Evolutionary conservation across 2,329 filamentous ascomycete species (phyloP), one percentile per base, ranked within the genome.

Genomic region (Exophiala sideris): DNA sequence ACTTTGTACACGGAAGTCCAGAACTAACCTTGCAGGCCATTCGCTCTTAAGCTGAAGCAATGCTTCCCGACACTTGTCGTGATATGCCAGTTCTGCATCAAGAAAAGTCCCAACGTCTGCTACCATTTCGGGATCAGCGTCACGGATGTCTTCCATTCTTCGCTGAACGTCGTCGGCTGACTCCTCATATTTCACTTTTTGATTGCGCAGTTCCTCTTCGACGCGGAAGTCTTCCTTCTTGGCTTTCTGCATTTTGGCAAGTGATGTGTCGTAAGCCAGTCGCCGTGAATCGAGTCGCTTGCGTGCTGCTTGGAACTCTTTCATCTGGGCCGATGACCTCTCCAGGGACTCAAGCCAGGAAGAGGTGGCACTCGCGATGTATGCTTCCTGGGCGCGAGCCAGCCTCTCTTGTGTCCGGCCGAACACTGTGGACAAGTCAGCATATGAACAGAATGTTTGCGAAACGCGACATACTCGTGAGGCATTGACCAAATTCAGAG

Each of bases 181-280:
- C 75, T 97, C 94, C 68, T 97, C 94, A 67, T 96, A 97, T 73
- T 97, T 97, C 65, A 89, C 88, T 71, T 95, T 95, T 70, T 94
- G 89, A 24, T 85, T 82, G 52, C 92, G 87, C 50, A 96, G 81
- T 71, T 97, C 92, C 68, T 97, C 92, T 71, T 97, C 94, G 52
- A 94, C 80, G 58, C 90, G 82, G 75, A 94, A 95, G 69, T 97
- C 92, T 66, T 97, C 92, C 66, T 87, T 90, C 76, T 95, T 95
- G 20, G 87, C 85, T 72, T 96, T 96, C 67, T 95, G 86, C 83
- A 96, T 85, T 77, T 96, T 96, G 60, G 84, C 83, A 45, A 90
- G 84, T 58, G 88, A 91, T 33, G 92, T 87, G 69, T 97, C 92
- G 70, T 95, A 96, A 59, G 91, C 91, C 54, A 97, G 79, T 56